phyloP scores from a whole-genome alignment of 2,329 filamentous ascomycete species.

The Monosporascus sp. region DNA sequence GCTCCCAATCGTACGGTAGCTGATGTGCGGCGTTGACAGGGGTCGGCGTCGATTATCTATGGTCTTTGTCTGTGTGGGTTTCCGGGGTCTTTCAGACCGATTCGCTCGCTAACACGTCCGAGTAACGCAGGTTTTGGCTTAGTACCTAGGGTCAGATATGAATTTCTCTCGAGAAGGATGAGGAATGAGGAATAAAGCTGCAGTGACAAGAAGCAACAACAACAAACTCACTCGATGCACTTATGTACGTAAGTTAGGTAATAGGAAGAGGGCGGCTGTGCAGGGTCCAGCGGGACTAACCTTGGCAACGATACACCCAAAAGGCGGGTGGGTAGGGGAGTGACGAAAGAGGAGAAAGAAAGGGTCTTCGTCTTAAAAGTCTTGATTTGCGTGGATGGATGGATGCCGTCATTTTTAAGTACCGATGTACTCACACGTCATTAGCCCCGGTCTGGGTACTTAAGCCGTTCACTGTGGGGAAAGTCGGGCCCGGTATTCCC shows the following conservation, averaged over 20 bases:
- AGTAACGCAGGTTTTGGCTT: too few species aligned
- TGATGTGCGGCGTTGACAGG: not conserved
- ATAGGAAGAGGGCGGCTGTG: too few species aligned
- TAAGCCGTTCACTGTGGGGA: not conserved
- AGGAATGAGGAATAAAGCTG: too few species aligned
- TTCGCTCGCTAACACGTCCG: too few species aligned
- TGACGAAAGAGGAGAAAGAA: not conserved
- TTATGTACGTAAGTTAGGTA: too few species aligned
- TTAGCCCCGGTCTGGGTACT: not conserved
- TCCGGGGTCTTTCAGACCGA: too few species aligned
- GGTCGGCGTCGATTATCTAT: not conserved
- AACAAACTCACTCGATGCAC: too few species aligned
- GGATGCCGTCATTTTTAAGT: not conserved
- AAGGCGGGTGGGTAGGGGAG: not conserved
- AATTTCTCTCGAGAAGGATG: too few species aligned
- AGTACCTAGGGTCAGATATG: too few species aligned
- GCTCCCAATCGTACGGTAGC: not conserved
- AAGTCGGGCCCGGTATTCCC: not conserved
- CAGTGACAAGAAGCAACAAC: too few species aligned
- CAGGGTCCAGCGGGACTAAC: not conserved
- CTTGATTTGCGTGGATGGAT: not conserved
- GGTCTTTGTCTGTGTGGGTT: too few species aligned
- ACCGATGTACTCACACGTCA: not conserved
- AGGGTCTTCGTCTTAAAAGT: not conserved
- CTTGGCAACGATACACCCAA: not conserved